phyloP scores from a whole-genome alignment of 768 basidiomycete species.

The Gymnopilus junonius region DNA sequence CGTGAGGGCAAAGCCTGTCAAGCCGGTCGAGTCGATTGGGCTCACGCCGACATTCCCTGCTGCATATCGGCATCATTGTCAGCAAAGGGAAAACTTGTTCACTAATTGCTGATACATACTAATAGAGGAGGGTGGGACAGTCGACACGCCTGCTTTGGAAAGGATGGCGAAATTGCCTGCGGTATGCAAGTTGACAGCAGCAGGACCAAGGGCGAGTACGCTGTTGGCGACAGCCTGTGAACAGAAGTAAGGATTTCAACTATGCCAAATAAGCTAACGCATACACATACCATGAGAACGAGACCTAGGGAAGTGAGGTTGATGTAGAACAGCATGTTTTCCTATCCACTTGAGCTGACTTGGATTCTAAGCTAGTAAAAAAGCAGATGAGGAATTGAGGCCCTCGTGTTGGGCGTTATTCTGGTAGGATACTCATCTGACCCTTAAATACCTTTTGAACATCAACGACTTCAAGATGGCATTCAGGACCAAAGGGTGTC shows the following conservation, averaged over 20 bases:
- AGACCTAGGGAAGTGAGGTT: neutral
- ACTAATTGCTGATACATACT: neutral
- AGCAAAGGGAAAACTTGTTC: neutral
- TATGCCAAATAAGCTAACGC: neutral
- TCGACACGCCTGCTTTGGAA: conserved; percentile 16
- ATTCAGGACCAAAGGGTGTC: neutral
- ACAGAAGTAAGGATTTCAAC: neutral
- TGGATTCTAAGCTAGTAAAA: too few species aligned
- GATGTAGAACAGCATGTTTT: neutral
- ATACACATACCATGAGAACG: neutral
- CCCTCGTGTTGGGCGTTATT: too few species aligned
- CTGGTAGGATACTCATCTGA: neutral
- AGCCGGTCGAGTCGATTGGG: conserved; percentile 19
- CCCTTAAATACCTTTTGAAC: neutral
- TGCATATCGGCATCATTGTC: neutral
- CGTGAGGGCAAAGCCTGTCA: conserved; percentile 28
- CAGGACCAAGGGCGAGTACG: conserved; percentile 1
- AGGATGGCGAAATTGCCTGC: conserved; percentile 17
- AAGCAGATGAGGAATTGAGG: neutral
- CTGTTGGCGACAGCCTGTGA: conserved; percentile 7
- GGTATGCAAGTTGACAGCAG: conserved; percentile 14
- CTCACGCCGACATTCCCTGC: conserved; percentile 25
- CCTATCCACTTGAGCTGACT: neutral
- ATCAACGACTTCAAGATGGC: neutral
- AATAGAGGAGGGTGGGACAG: conserved; percentile 17